Percentiles rank a stretch among this genome's conserved stretches.
phyloP scores from a whole-genome alignment of 2,329 filamentous ascomycete genomes.

The Lachnellula hyalina region DNA sequence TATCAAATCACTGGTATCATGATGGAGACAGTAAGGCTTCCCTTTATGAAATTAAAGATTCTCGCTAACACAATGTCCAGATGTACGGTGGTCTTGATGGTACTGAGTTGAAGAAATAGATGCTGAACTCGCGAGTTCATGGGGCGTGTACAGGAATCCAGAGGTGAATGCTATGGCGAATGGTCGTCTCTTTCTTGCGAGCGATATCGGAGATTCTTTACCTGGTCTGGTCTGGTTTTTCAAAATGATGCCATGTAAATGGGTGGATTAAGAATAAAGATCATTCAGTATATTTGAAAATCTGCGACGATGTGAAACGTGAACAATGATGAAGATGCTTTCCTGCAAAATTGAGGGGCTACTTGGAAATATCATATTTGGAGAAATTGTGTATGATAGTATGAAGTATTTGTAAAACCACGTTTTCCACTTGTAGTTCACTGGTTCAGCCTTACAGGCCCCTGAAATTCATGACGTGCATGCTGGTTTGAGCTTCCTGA shows the following conservation, averaged over 20 bases:
- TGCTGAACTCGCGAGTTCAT: neutral
- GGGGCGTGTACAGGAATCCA: constrained; percentile 18
- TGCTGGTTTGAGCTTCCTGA: constrained; percentile 5
- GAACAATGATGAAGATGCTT: neutral
- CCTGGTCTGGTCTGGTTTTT: constrained; percentile 9
- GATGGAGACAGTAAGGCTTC: constrained; percentile 32
- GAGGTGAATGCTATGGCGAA: constrained; percentile 13
- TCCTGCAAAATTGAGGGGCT: neutral
- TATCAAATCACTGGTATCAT: constrained; percentile 57
- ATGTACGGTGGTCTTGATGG: constrained; percentile 28
- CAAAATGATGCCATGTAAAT: constrained; percentile 18
- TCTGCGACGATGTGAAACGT: neutral
- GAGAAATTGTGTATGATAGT: neutral
- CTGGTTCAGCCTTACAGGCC: constrained; percentile 12
- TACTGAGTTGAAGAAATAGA: constrained; percentile 19
- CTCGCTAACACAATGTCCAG: constrained; percentile 19
- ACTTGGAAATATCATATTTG: neutral
- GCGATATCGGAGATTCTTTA: constrained; percentile 16
- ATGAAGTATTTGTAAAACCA: neutral
- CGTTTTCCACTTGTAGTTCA: neutral
- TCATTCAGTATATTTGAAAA: constrained; percentile 11
- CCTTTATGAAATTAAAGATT: neutral
- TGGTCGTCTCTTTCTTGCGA: constrained; percentile 17
- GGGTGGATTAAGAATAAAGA: constrained; percentile 12
- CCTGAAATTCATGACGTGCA: constrained; percentile 13